Base-by-base conservation (phyloP, 176 grass and related monocot species). In the Carex scoparia region DNA sequence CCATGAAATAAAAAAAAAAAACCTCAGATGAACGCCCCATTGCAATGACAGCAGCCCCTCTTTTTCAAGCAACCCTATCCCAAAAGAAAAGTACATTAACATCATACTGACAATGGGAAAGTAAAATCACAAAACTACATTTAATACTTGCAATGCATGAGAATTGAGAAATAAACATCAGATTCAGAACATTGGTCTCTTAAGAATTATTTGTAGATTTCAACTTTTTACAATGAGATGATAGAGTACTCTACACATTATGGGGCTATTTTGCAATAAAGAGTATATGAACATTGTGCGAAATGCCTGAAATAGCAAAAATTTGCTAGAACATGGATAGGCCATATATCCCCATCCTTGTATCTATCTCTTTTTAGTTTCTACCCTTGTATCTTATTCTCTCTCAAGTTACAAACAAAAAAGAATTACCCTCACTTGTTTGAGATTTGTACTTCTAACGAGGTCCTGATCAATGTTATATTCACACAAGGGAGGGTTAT, bases 21-120 rank as follows among this genome's bases (percentile, higher is more conserved):
- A 83, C 81, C 81, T 83, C 65, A 11, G 81, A 67, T 69, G 81
- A 83, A 6, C 27, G 44, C 61, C 62, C 61, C 61, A 67, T 83
- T 55, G n/a, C 63, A 83, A 57, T 18, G 30, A 33, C 44, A 56
- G 81, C 19, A 69, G 61, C 27, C 30, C 44, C 44, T 19, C 33
- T 46, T 69, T 69, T 83, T 32, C 23, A n/a, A 83, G 42, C 37
- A 83, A 18, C 81, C 81, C 81, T 83, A 33, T 69, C 42, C 42
- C 32, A 69, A 83, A 83, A 67, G 6, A 83, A 37, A 69, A 55
- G 18, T 9, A 54, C n/a, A 33, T 53, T 8, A 48, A 82, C 27
- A 75, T 54, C 44, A 75, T 54, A 23, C 28, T 75, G 44, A 75
- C 71, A 53, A 75, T 27, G 9, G 4, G 71, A 32, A 77, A 77